These are phyloP conservation scores for Kwoniella mangroviensis DNA, from an alignment of 768 basidiomycete genomes.

Conservation along the genomic window DNA sequence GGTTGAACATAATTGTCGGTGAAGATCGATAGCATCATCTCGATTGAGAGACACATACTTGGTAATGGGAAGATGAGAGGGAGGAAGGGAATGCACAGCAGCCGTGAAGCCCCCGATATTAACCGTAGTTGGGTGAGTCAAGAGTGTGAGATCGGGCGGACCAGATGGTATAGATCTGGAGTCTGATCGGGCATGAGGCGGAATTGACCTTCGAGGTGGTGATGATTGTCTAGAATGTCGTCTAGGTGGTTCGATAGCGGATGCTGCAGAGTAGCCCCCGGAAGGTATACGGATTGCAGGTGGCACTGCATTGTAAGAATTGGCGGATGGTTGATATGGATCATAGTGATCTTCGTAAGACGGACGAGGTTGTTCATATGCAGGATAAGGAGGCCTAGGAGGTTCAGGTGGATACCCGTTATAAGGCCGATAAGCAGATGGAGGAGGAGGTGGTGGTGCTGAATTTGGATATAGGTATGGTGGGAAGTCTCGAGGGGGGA, in stretches of 20 bases:
- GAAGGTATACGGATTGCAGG: slow-evolving; percentile 17
- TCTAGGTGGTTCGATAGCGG: slow-evolving; percentile 13
- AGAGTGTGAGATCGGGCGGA: slow-evolving; percentile 27
- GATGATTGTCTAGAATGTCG: slow-evolving; percentile 10
- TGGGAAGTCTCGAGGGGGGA: slow-evolving; percentile 28
- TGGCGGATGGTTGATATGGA: slow-evolving; percentile 41
- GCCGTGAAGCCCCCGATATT: slow-evolving; percentile 35
- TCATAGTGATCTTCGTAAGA: slow-evolving; percentile 48
- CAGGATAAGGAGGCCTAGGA: slow-evolving; percentile 20
- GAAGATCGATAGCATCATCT: slow-evolving; percentile 46
- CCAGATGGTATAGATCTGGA: not conserved
- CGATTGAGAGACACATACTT: slow-evolving; percentile 45
- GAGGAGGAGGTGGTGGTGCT: slow-evolving; percentile 1
- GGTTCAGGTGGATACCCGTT: slow-evolving; percentile 33
- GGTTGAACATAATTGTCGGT: slow-evolving; percentile 38
- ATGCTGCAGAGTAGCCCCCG: slow-evolving; percentile 10
- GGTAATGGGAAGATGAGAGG: slow-evolving; percentile 46
- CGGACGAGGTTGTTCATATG: slow-evolving; percentile 42
- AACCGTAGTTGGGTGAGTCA: slow-evolving; percentile 39
- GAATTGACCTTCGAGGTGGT: slow-evolving; percentile 11
- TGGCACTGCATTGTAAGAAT: slow-evolving; percentile 25
- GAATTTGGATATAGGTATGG: slow-evolving; percentile 22
- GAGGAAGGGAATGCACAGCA: slow-evolving; percentile 42
- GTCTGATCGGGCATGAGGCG: slow-evolving; percentile 5
- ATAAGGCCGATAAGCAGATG: slow-evolving; percentile 34